These are phyloP conservation scores for Penicillium sclerotiorum DNA, from an alignment of 2,329 filamentous ascomycete genomes.

Conservation along the genomic window DNA sequence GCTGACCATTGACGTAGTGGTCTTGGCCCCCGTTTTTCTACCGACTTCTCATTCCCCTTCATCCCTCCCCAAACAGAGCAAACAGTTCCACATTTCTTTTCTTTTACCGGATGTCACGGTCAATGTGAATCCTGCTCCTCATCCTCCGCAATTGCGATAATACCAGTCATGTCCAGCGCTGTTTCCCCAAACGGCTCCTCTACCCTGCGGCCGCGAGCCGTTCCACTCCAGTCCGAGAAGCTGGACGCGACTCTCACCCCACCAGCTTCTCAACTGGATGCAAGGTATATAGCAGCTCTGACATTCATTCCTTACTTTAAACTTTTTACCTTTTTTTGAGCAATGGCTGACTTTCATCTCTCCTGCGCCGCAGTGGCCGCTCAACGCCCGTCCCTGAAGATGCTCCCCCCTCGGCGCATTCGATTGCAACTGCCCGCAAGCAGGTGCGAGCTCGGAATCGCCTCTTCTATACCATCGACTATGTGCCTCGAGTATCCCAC, in stretches of 20 bases:
- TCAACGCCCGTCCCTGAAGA: slow-evolving; percentile 84
- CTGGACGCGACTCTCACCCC: slow-evolving; percentile 27
- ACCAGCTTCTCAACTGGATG: slow-evolving; percentile 35
- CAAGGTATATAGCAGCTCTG: slow-evolving; percentile 33
- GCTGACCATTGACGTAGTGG: slow-evolving; percentile 22
- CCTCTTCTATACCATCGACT: slow-evolving; percentile 91
- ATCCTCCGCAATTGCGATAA: slow-evolving; percentile 11
- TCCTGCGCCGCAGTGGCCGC: slow-evolving; percentile 64
- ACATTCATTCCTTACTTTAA: background rate
- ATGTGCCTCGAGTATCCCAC: slow-evolving; percentile 86
- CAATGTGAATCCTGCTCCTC: slow-evolving; percentile 3
- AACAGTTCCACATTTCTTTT: background rate
- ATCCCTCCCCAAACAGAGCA: background rate
- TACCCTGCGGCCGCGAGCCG: slow-evolving; percentile 37
- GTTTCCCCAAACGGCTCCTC: slow-evolving; percentile 29
- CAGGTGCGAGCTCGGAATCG: slow-evolving; percentile 79
- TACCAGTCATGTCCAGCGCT: slow-evolving; percentile 35
- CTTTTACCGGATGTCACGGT: too few species aligned
- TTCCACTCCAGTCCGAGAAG: slow-evolving; percentile 30
- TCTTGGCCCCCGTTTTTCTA: slow-evolving; percentile 10
- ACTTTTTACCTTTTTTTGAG: background rate
- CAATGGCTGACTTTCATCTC: slow-evolving; percentile 8
- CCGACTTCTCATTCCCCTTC: slow-evolving; percentile 3
- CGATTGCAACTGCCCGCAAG: slow-evolving; percentile 80
- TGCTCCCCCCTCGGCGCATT: slow-evolving; percentile 89